Percentiles rank a stretch among this genome's conserved stretches.
phyloP scores from a whole-genome alignment of 73 alveolate genomes.

The Diophrys appendiculata region DNA sequence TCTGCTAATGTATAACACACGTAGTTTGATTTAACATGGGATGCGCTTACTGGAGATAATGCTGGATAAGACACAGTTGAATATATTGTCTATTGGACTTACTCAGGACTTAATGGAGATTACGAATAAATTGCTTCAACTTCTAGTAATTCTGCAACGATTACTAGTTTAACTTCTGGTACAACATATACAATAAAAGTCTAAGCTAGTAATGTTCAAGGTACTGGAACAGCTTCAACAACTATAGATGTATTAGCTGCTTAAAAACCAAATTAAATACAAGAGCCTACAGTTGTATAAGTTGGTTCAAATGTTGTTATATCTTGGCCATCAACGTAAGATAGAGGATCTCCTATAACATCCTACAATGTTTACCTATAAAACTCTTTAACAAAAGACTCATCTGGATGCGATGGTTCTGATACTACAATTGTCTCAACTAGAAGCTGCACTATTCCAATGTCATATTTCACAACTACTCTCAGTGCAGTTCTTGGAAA shows the following conservation, averaged over 20 bases:
- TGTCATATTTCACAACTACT: background rate
- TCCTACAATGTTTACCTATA: conserved; percentile 17
- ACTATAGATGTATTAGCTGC: conserved; percentile 29
- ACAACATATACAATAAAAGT: conserved; percentile 20
- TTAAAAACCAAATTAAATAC: conserved; percentile 23
- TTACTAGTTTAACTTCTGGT: conserved; percentile 29
- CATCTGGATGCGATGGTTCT: conserved; percentile 57
- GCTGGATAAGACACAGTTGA: background rate
- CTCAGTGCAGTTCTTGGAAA: conserved; percentile 21
- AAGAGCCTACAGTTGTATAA: conserved; percentile 14
- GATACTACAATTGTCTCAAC: conserved; percentile 31
- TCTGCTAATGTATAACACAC: conserved; percentile 21
- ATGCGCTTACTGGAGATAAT: conserved; percentile 33
- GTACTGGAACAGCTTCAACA: conserved; percentile 11
- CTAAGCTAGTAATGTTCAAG: conserved; percentile 25
- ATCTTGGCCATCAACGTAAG: conserved; percentile 44
- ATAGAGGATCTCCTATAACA: conserved; percentile 29
- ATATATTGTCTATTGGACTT: background rate
- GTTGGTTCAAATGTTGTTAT: conserved; percentile 30
- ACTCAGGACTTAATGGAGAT: background rate
- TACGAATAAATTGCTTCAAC: no score
- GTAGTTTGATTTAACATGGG: no score
- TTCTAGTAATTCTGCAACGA: background rate
- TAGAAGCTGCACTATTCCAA: conserved; percentile 24
- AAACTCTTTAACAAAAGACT: no score